Evolutionary conservation across 2,329 filamentous ascomycete species (phyloP).

Genomic region (Paecilomyces formosus): DNA sequence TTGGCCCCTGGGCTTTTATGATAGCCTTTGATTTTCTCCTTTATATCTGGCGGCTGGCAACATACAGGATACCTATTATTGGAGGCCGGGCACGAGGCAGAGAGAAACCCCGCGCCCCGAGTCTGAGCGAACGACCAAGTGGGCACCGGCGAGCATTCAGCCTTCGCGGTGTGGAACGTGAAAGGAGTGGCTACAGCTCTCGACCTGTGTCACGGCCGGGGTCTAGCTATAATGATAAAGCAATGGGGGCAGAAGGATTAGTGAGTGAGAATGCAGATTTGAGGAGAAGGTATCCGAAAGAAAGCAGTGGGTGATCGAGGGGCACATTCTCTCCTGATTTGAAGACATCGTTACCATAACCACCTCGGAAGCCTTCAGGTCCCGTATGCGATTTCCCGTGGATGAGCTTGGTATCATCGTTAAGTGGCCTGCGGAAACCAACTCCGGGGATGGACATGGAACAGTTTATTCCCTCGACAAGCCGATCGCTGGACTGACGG

Average conservation of each 20-base stretch:
- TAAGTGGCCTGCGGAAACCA: not conserved
- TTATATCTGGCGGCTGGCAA: conserved; percentile 52
- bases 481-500: not conserved
- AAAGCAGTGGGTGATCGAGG: not conserved
- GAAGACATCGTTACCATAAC: not conserved
- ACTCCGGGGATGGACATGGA: not conserved
- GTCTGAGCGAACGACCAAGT: conserved; percentile 29
- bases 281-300: not conserved
- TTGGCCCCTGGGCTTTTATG: conserved; percentile 56
- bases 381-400: not conserved
- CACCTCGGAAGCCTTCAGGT: not conserved
- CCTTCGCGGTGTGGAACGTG: conserved; percentile 5
- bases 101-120: conserved; percentile 54
- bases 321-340: not conserved
- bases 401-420: not conserved
- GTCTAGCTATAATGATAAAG: not conserved
- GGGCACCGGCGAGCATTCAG: conserved; percentile 16
- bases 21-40: conserved; percentile 58
- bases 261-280: not conserved
- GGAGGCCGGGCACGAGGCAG: conserved; percentile 56
- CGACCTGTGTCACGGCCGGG: not conserved
- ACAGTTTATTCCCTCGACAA: not conserved
- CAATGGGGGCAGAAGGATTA: not conserved
- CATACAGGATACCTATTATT: conserved; percentile 52
- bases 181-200: not conserved